Conservation (phyloP, 73 alveolate species). For the Paramecium bursaria region DNA sequence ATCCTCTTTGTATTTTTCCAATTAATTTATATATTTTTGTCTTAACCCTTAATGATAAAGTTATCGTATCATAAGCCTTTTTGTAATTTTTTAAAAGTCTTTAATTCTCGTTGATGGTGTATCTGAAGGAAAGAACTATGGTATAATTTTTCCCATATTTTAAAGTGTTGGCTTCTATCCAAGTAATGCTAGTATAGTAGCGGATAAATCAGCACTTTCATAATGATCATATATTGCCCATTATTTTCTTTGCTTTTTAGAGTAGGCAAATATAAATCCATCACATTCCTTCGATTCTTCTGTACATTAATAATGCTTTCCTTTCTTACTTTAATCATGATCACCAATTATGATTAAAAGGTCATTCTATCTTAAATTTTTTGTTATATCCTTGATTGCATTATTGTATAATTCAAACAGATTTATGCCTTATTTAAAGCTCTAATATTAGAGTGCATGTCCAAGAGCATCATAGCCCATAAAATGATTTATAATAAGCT, state of each 20-base stretch:
- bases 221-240: background rate
- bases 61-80: background rate
- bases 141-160: constrained; percentile 28
- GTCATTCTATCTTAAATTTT: background rate
- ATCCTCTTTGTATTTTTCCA: background rate
- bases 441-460: constrained; percentile 43
- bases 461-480: constrained; percentile 58
- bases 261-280: constrained; percentile 43
- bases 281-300: constrained; percentile 46
- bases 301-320: constrained; percentile 50
- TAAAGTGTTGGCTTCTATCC: constrained; percentile 29
- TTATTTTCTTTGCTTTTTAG: too few species aligned
- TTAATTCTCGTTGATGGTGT: background rate
- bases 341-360: constrained; percentile 19
- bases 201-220: constrained; percentile 53
- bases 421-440: constrained; percentile 15
- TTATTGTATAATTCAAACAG: background rate
- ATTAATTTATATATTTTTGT: background rate
- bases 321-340: constrained; percentile 59
- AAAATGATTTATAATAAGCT: background rate
- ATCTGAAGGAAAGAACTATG: constrained; percentile 26
- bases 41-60: background rate
- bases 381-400: background rate
- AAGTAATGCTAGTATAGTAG: background rate
- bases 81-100: background rate